Base-by-base conservation (phyloP, 345 rosid species). In the Theobroma cacao region DNA sequence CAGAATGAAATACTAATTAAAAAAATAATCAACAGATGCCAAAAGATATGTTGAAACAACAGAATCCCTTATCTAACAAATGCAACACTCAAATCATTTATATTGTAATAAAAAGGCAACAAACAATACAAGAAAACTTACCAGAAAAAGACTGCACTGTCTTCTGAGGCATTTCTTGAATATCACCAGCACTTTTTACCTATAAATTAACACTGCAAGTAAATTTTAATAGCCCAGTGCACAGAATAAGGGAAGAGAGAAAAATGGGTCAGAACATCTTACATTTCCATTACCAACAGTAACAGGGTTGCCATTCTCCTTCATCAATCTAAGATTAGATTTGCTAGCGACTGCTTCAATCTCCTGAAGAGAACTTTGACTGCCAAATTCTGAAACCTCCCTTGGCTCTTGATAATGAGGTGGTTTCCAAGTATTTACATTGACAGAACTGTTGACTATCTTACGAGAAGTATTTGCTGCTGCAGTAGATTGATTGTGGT, bases 281-380 rank as follows among this genome's bases (percentile, higher is more conserved):
- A 94, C 98, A 83, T 80, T 87, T 85, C 93, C 96, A 87, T 89
- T 88, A 67, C 89, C 81, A 75, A 80, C 84, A 15, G 84, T 59
- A 50, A 77, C 78, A 58, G 76, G 80, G 52, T 68, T 76, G 80
- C 55, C 74, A 78, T 86, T 92, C 77, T 77, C 87, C 77, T 80
- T 83, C 80, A 86, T 81, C 63, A 79, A 75, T 78, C 75, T 87
- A 4, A 61, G 58, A 74, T 53, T 85, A 71, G 86, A 69, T 77
- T 85, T 87, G 70, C 79, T 81, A 28, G 83, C 72, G 56, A 65
- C 84, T 63, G 80, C 71, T 76, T 82, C 84, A 41, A 64, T 83
- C 72, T 73, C 86, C 72, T 74, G 83, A 66, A 80, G 64, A 76
- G 85, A 84, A 83, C 87, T 87, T 75, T 55, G 85, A 80, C 62